Evolutionary conservation across 2,329 filamentous ascomycete species (phyloP).

Genomic region (Aotearoamyces nothofagi): DNA sequence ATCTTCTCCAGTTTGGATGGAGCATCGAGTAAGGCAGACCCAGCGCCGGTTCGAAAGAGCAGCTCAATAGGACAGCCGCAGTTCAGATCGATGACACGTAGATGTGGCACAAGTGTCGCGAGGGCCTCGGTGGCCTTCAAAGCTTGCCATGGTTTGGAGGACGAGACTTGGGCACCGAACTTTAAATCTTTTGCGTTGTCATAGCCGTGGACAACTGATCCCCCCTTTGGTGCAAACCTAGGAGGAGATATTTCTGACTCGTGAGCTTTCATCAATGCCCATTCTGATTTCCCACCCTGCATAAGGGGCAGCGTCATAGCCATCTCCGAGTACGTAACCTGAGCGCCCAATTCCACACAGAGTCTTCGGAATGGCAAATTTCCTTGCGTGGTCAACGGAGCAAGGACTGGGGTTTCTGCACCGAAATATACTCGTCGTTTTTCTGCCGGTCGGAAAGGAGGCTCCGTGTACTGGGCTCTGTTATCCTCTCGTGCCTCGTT

Average conservation of each 20-base stretch:
- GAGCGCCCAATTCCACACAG: conserved; percentile 76
- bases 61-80: conserved; percentile 96
- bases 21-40: conserved; percentile 81
- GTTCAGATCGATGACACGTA: conserved; percentile 89
- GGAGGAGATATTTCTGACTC: conserved; percentile 66
- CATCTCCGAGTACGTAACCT: conserved; percentile 97
- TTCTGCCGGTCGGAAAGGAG: conserved; percentile 79
- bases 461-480: conserved; percentile 68
- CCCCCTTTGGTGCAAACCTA: conserved; percentile 36
- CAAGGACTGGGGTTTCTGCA: conserved; percentile 81
- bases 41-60: conserved; percentile 75
- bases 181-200: conserved; percentile 70
- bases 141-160: conserved; percentile 81
- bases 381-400: conserved; percentile 89
- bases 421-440: conserved; percentile 92
- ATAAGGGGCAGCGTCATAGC: conserved; percentile 81
- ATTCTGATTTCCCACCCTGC: conserved; percentile 81
- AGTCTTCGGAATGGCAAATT: conserved; percentile 89
- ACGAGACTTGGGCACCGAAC: conserved; percentile 87
- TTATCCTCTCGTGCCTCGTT: conserved; percentile 45
- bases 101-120: conserved; percentile 59
- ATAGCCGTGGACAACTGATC: conserved; percentile 55
- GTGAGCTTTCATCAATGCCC: conserved; percentile 89
- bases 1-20: conserved; percentile 86
- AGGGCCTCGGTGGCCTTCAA: conserved; percentile 79